A percentile compares a stretch with the other conserved stretches of the same genome.
Conservation (phyloP, 2,329 filamentous ascomycete genomes). For the Teratosphaeria destructans region DNA sequence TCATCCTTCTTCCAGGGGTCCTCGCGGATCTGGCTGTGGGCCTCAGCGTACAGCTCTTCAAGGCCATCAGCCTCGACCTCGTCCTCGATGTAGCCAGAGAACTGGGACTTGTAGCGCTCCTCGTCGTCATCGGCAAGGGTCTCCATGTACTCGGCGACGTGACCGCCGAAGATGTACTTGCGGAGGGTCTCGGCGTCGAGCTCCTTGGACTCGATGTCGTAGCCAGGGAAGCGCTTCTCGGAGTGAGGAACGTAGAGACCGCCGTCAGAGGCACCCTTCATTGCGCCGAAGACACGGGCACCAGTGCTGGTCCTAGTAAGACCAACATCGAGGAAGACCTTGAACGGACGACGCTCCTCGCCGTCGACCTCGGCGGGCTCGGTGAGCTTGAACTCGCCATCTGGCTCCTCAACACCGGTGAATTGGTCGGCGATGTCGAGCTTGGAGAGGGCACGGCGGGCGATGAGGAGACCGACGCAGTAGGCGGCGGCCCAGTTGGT, state of each 20-base stretch:
- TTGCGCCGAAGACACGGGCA: slow-evolving; percentile 96
- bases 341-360: slow-evolving; percentile 90
- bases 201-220: slow-evolving; percentile 95
- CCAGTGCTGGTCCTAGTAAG: slow-evolving; percentile 94
- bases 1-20: slow-evolving; percentile 93
- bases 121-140: slow-evolving; percentile 97
- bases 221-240: slow-evolving; percentile 99
- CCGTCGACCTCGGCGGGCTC: slow-evolving; percentile 87
- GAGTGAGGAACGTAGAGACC: slow-evolving; percentile 96
- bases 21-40: slow-evolving; percentile 92
- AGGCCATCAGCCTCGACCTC: slow-evolving; percentile 92
- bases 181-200: slow-evolving; percentile 92
- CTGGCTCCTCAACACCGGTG: slow-evolving; percentile 88
- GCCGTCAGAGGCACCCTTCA: slow-evolving; percentile 99
- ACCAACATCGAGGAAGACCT: slow-evolving; percentile 97
- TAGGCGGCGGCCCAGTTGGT: slow-evolving; percentile 99
- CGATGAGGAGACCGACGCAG: slow-evolving; percentile 89
- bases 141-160: slow-evolving; percentile 99
- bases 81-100: slow-evolving; percentile 94
- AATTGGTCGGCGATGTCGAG: slow-evolving; percentile 90
- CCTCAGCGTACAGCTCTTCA: slow-evolving; percentile 83
- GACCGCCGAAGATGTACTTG: slow-evolving; percentile 98
- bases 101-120: slow-evolving; percentile 98
- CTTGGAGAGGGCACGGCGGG: slow-evolving; percentile 94
- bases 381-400: slow-evolving; percentile 92